These are phyloP conservation scores for Dioscorea cayenensis DNA, from an alignment of 116 monocot species.

Conservation along the genomic window DNA sequence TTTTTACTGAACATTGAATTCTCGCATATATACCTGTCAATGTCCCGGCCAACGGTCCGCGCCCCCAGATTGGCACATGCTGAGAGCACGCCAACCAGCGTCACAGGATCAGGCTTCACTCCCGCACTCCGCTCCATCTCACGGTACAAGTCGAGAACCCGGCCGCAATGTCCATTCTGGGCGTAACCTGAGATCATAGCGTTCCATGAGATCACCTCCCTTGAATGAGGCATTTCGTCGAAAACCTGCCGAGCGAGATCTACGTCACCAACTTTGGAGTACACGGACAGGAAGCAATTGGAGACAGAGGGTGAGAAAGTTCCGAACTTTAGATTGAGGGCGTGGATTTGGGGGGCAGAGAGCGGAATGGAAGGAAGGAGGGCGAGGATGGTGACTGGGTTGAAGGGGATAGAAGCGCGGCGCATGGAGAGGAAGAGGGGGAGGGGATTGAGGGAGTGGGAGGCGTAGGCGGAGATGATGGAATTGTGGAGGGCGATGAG, in stretches of 20 bases:
- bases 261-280: conserved; percentile 29
- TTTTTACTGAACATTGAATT: conserved; percentile 13
- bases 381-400: conserved; percentile 41
- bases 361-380: conserved; percentile 28
- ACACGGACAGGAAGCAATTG: conserved; percentile 44
- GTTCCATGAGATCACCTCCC: conserved; percentile 60
- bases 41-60: conserved; percentile 25
- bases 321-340: conserved; percentile 15
- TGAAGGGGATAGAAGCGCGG: conserved; percentile 18
- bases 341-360: conserved; percentile 18
- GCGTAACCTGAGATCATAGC: conserved; percentile 70
- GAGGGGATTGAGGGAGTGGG: conserved; percentile 11
- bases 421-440: conserved; percentile 51
- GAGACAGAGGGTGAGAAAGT: conserved; percentile 13
- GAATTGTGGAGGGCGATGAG: conserved; percentile 47
- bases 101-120: conserved; percentile 51
- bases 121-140: conserved; percentile 12
- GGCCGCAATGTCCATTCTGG: conserved; percentile 44
- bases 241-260: conserved; percentile 37
- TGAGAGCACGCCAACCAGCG: conserved; percentile 64
- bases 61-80: conserved; percentile 61
- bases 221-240: conserved; percentile 28
- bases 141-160: conserved; percentile 41
- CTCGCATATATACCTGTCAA: conserved; percentile 17
- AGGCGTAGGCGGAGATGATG: conserved; percentile 51